Percentiles rank a stretch among this genome's conserved stretches.
Evolutionary conservation across 495 filamentous ascomycete genomes (phyloP).

Genomic region (Corynascus novoguineensis): DNA sequence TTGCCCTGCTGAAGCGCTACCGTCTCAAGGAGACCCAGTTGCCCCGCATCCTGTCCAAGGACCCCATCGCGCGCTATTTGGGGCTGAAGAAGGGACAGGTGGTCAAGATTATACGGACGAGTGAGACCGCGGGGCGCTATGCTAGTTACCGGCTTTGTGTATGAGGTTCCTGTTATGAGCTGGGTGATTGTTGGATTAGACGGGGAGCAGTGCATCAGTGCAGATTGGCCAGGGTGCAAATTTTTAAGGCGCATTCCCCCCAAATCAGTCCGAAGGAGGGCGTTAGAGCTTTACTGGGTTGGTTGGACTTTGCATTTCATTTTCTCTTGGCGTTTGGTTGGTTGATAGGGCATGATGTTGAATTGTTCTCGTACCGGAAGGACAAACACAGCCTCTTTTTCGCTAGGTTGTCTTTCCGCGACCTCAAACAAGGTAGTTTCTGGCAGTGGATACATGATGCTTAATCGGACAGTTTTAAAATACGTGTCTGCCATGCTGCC

Average conservation of each 20-base stretch:
- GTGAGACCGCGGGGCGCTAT: slow-evolving; percentile 73
- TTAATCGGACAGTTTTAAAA: too few species aligned
- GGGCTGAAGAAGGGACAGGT: slow-evolving; percentile 91
- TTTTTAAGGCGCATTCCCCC: neutral
- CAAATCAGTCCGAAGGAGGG: neutral
- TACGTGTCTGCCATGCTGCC: too few species aligned
- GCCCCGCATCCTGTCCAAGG: slow-evolving; percentile 81
- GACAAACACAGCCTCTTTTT: too few species aligned
- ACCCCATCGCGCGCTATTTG: slow-evolving; percentile 88
- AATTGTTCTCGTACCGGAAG: too few species aligned
- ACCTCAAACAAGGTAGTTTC: too few species aligned
- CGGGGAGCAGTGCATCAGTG: neutral
- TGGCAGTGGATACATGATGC: too few species aligned
- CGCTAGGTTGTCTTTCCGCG: too few species aligned
- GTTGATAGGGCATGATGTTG: too few species aligned
- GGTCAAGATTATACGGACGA: slow-evolving; percentile 91
- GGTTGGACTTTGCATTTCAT: too few species aligned
- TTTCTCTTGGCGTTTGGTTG: too few species aligned
- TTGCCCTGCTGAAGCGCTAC: slow-evolving; percentile 74
- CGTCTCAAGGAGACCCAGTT: slow-evolving; percentile 95
- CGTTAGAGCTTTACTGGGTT: neutral
- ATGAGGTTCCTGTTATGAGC: too few species aligned
- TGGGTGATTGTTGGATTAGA: neutral
- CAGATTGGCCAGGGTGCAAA: neutral
- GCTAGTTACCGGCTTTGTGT: slow-evolving; percentile 63